Evolutionary conservation across 148 eudicot species (phyloP), one percentile per base, ranked within the genome.

Genomic region (Oxyria digyna): DNA sequence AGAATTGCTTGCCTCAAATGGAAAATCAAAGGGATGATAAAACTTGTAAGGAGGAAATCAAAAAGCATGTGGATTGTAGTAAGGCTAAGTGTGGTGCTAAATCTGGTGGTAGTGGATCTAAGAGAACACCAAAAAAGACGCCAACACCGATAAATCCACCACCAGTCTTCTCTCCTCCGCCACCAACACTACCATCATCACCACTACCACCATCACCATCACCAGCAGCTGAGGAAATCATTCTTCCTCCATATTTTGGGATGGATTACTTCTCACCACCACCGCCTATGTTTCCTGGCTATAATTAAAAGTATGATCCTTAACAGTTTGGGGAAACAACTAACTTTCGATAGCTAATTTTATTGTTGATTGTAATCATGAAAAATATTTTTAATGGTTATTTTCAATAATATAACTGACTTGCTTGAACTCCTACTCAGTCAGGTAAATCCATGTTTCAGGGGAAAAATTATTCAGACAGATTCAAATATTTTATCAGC

Each of bases 1-100:
- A 54, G 45, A 70, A 70, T 54, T 70, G 72, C 65, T 48, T 70
- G 55, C 48, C 35, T 10, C 48, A 62, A 17, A 33, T 32, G 72
- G 43, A 31, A 13, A 38, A 33, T 24, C 72, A 70, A 26, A 52
- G 72, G 57, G n/a, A 27, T 11, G 2, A 1, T n/a, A 24, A 42
- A 17, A 8, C 35, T 62, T 70, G 72, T 38, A 31, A 40, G 2
- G 37, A 52, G 29, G 21, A 4, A 4, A 31, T 21, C 21, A 21
- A 35, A 2, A 54, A 38, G 40, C 46, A 62, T 6, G 72, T 52
- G 23, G 46, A 70, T 7, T 70, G 72, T 52, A 4, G 12, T 3
- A 52, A 70, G 55, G 64, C 1, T 29, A 23, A 9, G 42, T 21
- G 45, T 52, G 46, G 31, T 66, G 45, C 14, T 38, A 11, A 8